Base-by-base conservation (phyloP, 2,329 filamentous ascomycete species). In the Paramyrothecium sp. region DNA sequence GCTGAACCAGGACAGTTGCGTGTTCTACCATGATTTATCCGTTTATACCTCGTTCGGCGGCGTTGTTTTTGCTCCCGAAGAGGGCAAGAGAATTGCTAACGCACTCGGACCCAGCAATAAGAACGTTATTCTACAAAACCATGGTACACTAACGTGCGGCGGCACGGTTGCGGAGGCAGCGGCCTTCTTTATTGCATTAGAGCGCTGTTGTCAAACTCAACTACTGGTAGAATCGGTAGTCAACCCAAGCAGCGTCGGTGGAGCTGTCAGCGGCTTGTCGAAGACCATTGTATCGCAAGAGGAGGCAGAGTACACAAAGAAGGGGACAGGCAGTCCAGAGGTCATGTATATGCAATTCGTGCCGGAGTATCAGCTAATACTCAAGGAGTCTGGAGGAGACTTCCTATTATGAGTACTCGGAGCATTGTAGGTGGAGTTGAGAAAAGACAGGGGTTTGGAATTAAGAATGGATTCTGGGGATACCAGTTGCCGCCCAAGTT, bases 141-240 rank as follows among this genome's bases (percentile, higher is more conserved):
- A 91, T 66, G 89, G 89, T 0, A 72, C 91, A 4, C 68, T 91
- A 47, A 90, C 87, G 0, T 85, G 88, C 0, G 89, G 89, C 1
- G 67, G 70, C 1, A 91, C 88, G 0, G 86, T 91, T 3, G 89
- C 89, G 60, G 89, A 91, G 71, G 88, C 89, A 0, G 87, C 86
- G 0, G 90, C 85, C 61, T 73, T 90, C 55, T 91, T 90, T 67
- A 84, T 84, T 3, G 72, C 86, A 3, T 78, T 91, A 63, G 89
- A 92, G 70, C 79, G 86, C 46, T 84, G 82, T 11, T 92, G 89
- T 62, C 80, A 86, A 54, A 78, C 88, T 11, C 89, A 92, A 69
- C 71, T 91, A 38, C 73, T 84, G 56, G 83, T 85, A 16, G 89
- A 91, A 69, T 85, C 87, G 0, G 88, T 88, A 0, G 60, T 64